Base-by-base conservation (phyloP, 306 rosid species). In the Trichosanthes cucumerina region DNA sequence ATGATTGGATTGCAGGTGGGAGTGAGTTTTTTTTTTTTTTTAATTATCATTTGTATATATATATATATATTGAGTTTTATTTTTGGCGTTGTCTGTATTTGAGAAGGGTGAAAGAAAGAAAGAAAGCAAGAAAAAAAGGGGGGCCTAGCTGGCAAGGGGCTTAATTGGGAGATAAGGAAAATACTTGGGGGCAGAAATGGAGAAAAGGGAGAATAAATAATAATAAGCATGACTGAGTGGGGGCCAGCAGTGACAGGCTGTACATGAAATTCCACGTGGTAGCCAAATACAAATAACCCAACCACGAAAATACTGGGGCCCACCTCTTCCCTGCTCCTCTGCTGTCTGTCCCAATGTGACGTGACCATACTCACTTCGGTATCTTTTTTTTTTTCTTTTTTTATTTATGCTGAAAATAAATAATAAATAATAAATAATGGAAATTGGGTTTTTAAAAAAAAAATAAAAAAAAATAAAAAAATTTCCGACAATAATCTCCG, bases 401-500 rank as follows among this genome's bases (percentile, higher is more conserved):
- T 34, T 68, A n/a, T n/a, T n/a, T n/a, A n/a, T n/a, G n/a, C n/a
- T 5, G 0, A 59, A 21, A 64, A 36, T 15, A 16, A 66, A 15
- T 58, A 23, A n/a, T 11, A 7, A 59, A 59, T 49, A 49, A 49
- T 12, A 26, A 60, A 26, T 60, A 26, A 11, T 59, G 7, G 2
- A 24, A 59, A 59, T 26, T 24, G 18, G 12, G 3, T 24, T 28
- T 28, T 28, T 28, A 28, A 28, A 28, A 28, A 28, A 28, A 28
- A 28, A 28, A 28, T 1, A 28, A 28, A 1, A 36, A 47, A 47
- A 47, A 47, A 7, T 7, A 12, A 60, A 62, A 31, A 31, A 7
- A 6, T 6, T 64, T 50, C 73, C 75, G 75, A 68, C 75, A 68
- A 68, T n/a, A 69, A 69, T 69, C 75, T 43, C 54, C 47, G 14